These are phyloP conservation scores for Setaria italica DNA, from an alignment of 202 grass and related monocot genomes.

Conservation along the genomic window DNA sequence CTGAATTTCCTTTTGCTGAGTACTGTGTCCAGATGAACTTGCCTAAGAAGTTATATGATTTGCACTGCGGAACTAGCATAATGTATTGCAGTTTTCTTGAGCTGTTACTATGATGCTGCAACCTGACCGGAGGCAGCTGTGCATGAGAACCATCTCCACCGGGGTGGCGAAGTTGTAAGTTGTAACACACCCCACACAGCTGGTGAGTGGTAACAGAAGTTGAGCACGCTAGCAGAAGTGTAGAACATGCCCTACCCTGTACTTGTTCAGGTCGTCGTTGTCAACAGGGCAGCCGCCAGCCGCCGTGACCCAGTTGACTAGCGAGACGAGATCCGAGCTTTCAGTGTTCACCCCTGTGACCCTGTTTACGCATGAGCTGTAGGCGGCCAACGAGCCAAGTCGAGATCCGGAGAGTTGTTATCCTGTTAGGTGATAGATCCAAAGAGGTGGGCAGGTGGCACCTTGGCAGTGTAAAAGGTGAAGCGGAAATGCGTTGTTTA, in stretches of 20 bases:
- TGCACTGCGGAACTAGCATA: neutral
- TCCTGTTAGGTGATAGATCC: too few species aligned
- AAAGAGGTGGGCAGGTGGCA: too few species aligned
- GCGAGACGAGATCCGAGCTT: neutral
- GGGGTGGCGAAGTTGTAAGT: neutral
- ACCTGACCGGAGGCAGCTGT: neutral
- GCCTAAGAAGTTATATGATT: neutral
- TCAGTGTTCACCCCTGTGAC: too few species aligned
- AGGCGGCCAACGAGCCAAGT: neutral
- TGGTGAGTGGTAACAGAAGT: neutral
- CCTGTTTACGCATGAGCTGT: neutral
- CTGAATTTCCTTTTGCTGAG: neutral
- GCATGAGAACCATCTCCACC: neutral
- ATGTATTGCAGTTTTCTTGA: neutral
- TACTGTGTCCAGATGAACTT: neutral
- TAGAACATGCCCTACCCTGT: neutral
- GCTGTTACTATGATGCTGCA: too few species aligned
- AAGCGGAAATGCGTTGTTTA: too few species aligned
- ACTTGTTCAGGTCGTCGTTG: neutral
- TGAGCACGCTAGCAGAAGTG: too few species aligned
- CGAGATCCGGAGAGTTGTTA: neutral
- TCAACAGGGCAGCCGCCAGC: neutral
- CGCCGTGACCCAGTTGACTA: neutral
- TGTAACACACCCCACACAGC: too few species aligned
- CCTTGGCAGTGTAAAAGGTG: neutral